Evolutionary conservation across 2,329 filamentous ascomycete species (phyloP).

Genomic region (Drechslerella coelobrocha): DNA sequence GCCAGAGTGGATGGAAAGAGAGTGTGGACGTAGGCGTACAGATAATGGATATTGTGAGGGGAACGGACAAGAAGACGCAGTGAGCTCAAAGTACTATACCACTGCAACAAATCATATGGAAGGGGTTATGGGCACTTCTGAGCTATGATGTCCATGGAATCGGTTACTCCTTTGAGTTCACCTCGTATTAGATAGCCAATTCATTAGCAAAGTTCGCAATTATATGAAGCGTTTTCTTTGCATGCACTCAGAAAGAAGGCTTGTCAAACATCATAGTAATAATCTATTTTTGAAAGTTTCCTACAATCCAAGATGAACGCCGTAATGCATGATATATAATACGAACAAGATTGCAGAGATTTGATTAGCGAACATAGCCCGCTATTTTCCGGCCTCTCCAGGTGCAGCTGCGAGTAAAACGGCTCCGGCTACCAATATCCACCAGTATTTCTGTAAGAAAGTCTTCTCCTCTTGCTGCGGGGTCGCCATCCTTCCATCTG

Average conservation of each 20-base stretch:
- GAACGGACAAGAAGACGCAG: constrained; percentile 46
- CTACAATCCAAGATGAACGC: constrained; percentile 11
- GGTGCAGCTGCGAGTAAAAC: constrained; percentile 60
- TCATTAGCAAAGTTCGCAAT: neutral
- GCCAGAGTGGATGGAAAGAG: constrained; percentile 41
- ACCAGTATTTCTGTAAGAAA: constrained; percentile 74
- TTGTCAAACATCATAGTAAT: neutral
- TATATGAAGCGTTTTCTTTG: neutral
- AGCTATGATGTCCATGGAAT: neutral
- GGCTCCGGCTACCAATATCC: constrained; percentile 66
- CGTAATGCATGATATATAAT: neutral
- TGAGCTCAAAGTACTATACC: constrained; percentile 2
- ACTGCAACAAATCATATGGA: neutral
- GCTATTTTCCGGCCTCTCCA: constrained; percentile 36
- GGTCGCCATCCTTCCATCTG: constrained; percentile 67
- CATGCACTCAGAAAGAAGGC: neutral
- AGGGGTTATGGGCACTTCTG: neutral
- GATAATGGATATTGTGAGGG: constrained; percentile 39
- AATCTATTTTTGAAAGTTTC: neutral
- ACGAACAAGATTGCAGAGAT: neutral
- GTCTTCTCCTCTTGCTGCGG: constrained; percentile 67
- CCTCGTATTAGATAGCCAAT: neutral
- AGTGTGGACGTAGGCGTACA: constrained; percentile 32
- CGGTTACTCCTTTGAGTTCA: neutral
- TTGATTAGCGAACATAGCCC: neutral